phyloP scores from a whole-genome alignment of 2,329 filamentous ascomycete species.

The Ophiostoma triangulosporum region DNA sequence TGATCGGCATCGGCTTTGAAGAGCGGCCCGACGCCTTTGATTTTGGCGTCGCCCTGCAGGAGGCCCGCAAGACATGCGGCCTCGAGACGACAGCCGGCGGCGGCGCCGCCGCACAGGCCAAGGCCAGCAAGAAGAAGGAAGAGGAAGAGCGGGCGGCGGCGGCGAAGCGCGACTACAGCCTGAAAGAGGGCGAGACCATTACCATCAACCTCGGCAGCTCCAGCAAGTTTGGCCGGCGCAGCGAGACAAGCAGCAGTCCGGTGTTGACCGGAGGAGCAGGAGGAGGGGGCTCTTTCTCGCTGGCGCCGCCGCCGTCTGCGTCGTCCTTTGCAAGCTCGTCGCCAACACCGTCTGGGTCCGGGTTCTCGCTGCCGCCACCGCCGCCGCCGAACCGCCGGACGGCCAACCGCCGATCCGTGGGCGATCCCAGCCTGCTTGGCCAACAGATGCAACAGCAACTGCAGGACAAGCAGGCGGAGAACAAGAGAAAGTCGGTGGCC shows the following conservation, averaged over 20 bases:
- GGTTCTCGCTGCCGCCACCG: conserved; percentile 41
- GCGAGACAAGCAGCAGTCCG: conserved; percentile 13
- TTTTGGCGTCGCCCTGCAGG: conserved; percentile 67
- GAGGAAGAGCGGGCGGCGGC: conserved; percentile 15
- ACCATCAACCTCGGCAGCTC: conserved; percentile 57
- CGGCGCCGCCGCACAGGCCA: conserved; percentile 20
- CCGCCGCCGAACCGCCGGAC: conserved; percentile 40
- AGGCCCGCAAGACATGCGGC: conserved; percentile 57
- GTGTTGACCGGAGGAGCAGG: conserved; percentile 20
- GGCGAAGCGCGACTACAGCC: conserved; percentile 60
- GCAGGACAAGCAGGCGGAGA: conserved; percentile 25
- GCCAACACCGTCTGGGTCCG: conserved; percentile 18
- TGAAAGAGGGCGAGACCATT: conserved; percentile 85
- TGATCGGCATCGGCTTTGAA: conserved; percentile 76
- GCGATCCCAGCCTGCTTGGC: conserved; percentile 8
- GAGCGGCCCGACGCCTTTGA: conserved; percentile 78
- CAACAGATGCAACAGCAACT: conserved; percentile 2
- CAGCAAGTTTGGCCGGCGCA: conserved; percentile 37
- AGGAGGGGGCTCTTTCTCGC: conserved; percentile 60
- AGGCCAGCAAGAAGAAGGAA: conserved; percentile 21
- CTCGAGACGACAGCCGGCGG: conserved; percentile 25
- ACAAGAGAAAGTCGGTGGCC: conserved; percentile 31
- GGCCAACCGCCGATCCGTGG: conserved; percentile 16
- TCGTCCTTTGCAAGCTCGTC: conserved; percentile 41
- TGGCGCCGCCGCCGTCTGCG: conserved; percentile 53